Evolutionary conservation across 768 basidiomycete species (phyloP), one percentile per base, ranked within the genome.

Genomic region (Pseudohyphozyma bogoriensis): DNA sequence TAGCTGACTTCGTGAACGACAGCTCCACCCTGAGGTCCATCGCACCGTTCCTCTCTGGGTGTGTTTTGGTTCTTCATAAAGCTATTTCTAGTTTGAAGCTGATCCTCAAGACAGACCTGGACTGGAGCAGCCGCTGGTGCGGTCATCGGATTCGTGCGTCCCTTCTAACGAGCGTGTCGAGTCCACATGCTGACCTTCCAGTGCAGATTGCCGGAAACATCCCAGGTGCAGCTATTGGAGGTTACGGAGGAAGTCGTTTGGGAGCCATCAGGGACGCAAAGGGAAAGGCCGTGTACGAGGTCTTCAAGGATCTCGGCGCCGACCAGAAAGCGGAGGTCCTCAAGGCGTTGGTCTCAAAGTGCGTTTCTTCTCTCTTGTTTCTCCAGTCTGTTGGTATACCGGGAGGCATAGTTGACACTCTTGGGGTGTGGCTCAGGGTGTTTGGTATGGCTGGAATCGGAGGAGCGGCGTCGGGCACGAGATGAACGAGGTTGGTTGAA

Each of bases 261-360:
- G 66, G 66, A 4, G 63, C 63, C 3, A 49, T 68, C 12, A 42
- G 66, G 2, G 66, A 68, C 33, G 66, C 66, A 8, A 64, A 65
- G 53, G 66, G 66, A 12, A 62, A 63, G 35, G 32, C 46, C 8
- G 66, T 68, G 1, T 56, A 57, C 20, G 24, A 42, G 31, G 66
- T 68, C 18, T 68, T 68, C 66, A 42, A 47, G 40, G 40, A 52
- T 24, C 60, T 68, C 29, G 60, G 42, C 2, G 45, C 55, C 13
- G 51, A 50, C n/a, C 58, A 68, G 42, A 62, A 63, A 44, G 66
- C 66, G 5, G 47, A 57, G 33, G 51, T 67, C 7, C 39, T 67
- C 13, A 44, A 47, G 42, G 54, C 42, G 10, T 31, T 67, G 24
- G 62, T 59, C 20, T 36, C 36, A 15, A 63, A 67, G n/a, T n/a